phyloP scores from a whole-genome alignment of 208 protist species.

The Paratrypanosoma confusum region DNA sequence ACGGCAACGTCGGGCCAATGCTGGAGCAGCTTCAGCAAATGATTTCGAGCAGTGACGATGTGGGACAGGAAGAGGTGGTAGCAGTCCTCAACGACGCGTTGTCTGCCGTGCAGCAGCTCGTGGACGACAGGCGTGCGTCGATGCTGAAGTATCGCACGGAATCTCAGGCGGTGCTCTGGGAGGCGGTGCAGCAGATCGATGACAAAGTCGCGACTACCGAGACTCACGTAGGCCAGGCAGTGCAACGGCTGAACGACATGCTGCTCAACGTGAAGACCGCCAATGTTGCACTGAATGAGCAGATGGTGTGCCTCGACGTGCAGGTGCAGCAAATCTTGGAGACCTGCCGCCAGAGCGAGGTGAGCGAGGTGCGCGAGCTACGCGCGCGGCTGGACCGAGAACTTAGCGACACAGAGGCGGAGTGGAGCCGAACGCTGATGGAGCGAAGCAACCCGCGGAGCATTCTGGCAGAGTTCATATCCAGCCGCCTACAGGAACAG shows the following conservation, averaged over 20 bases:
- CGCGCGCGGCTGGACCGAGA: conserved; percentile 1
- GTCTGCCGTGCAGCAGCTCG: conserved; percentile 43
- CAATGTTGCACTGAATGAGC: conserved; percentile 68
- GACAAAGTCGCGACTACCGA: conserved; percentile 29
- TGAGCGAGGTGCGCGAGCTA: conserved; percentile 13
- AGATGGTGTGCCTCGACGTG: conserved; percentile 67
- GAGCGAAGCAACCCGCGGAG: too few relatives aligned
- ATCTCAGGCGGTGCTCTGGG: conserved; percentile 23
- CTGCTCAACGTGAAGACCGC: conserved; percentile 47
- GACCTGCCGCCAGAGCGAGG: conserved; percentile 42
- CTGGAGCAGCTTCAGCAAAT: conserved; percentile 48
- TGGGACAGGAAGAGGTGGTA: conserved; percentile 22
- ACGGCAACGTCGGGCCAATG: too few relatives aligned
- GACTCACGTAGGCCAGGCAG: conserved; percentile 34
- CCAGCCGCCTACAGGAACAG: too few relatives aligned
- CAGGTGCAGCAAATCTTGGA: conserved; percentile 60
- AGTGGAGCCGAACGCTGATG: background rate
- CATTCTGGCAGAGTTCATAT: too few relatives aligned
- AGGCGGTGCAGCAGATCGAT: conserved; percentile 38
- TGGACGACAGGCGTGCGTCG: conserved; percentile 41
- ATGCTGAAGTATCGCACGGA: conserved; percentile 19
- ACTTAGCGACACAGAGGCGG: background rate
- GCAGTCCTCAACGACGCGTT: conserved; percentile 38
- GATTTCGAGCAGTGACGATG: conserved; percentile 41
- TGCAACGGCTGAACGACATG: conserved; percentile 61